Base-by-base conservation (phyloP, 805 yeast genomes). In the Kodamaea laetipori region DNA sequence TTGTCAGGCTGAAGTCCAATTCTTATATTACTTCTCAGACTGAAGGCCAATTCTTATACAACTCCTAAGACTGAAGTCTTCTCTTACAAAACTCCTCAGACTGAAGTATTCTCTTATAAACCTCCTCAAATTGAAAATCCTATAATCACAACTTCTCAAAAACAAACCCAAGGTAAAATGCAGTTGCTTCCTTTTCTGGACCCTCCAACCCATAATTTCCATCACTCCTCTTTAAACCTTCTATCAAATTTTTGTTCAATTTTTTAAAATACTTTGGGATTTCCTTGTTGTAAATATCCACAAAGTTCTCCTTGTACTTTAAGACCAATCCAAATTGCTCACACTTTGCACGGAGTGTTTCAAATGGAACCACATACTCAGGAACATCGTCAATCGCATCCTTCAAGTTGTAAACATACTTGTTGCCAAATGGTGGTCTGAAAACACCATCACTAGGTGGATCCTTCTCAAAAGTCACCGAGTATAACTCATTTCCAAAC, bases 381-480 rank as follows among this genome's bases (percentile, higher is more conserved):
- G 98, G 98, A 17, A 94, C 97, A 55, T 94, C 84, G 49, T 89
- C 97, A 38, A 94, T 92, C 0, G 99, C 99, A 67, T 94, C 99
- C 51, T 82, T 82, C 46, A 94, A 68, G 66, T 73, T 87, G 60
- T 86, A 94, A 42, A 78, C 80, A 63, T 94, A 94, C 55, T 79
- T 74, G 62, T 90, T 86, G 0, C 99, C 99, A 58, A 71, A 89
- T 0, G 94, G 86, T 1, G 82, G 77, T 7, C 80, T 68, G 57
- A 87, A 88, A 37, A 77, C 80, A 2, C 92, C 90, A 52, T 80
- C 84, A 38, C 67, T 69, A n/a, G 95, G 92, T 0, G 90, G 89
- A 23, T 76, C 80, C 13, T 84, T 69, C n/a, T 83, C 88, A 55
- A 92, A 92, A 11, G 82, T 78, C 7, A 92, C 95, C 11, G 81